These are phyloP conservation scores for Metarhizium album DNA, from an alignment of 2,329 filamentous ascomycete species.

Conservation along the genomic window DNA sequence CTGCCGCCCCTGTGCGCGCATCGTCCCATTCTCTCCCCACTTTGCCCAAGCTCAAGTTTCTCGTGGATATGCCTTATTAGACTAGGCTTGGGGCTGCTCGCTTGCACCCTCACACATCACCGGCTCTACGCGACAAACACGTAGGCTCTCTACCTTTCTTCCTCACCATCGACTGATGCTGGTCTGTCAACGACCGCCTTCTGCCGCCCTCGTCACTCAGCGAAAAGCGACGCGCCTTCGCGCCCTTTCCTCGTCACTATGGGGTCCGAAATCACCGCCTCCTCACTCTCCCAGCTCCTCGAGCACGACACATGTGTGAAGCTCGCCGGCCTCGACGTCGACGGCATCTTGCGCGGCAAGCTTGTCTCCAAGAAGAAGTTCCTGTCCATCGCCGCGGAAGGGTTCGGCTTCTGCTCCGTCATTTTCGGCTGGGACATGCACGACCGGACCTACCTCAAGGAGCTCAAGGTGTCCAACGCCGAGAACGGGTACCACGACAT, in stretches of 20 bases:
- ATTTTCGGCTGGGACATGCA: slow-evolving; percentile 98
- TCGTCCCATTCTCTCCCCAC: too few relatives aligned
- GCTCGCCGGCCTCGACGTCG: slow-evolving; percentile 76
- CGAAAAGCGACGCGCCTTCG: background rate
- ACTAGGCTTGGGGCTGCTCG: background rate
- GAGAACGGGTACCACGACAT: slow-evolving; percentile 85
- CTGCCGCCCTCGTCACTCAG: background rate
- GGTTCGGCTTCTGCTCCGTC: slow-evolving; percentile 90
- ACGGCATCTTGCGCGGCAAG: slow-evolving; percentile 81
- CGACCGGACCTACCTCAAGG: slow-evolving; percentile 76
- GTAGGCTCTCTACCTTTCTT: background rate
- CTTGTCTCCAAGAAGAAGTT: slow-evolving; percentile 91
- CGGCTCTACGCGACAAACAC: background rate
- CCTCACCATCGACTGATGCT: background rate
- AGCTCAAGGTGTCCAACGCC: slow-evolving; percentile 79
- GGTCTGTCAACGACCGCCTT: background rate
- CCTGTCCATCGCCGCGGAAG: slow-evolving; percentile 64
- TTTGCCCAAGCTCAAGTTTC: background rate
- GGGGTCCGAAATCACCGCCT: slow-evolving; percentile 39
- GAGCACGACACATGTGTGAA: slow-evolving; percentile 70
- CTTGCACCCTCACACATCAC: background rate
- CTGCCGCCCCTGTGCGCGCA: background rate
- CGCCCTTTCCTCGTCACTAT: slow-evolving; percentile 13
- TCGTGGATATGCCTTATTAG: background rate
- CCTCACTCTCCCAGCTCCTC: slow-evolving; percentile 56